Conservation (phyloP, 176 grass and related monocot genomes). For the Carex myosuroides region DNA sequence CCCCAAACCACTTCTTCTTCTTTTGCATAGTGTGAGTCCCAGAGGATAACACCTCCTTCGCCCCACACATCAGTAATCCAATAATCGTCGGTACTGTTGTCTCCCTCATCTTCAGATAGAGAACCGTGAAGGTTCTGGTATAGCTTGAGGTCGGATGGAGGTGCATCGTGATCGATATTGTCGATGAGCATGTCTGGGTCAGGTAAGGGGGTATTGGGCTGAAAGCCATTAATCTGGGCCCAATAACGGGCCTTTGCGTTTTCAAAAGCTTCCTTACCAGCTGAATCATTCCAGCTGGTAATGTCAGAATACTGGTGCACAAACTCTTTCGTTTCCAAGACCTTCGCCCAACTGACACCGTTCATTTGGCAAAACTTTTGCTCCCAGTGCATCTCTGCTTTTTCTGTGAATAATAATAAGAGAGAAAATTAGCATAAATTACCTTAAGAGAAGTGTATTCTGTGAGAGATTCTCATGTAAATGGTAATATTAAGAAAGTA, state of each 20-base stretch:
- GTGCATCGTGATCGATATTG: not conserved
- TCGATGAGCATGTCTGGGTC: conserved; percentile 19
- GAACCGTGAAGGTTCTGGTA: conserved; percentile 1
- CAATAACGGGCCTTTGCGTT: conserved; percentile 39
- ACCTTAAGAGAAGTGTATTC: not conserved
- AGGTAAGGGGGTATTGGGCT: conserved; percentile 8
- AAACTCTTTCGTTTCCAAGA: conserved; percentile 8
- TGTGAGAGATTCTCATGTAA: not conserved
- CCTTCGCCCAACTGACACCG: conserved; percentile 28
- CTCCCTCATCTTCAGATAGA: conserved; percentile 3
- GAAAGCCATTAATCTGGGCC: conserved; percentile 22
- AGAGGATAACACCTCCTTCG: conserved; percentile 9
- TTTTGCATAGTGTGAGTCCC: not conserved
- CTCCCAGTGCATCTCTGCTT: conserved; percentile 26
- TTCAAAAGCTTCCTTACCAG: conserved; percentile 25
- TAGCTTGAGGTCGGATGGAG: not conserved
- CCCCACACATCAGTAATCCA: not conserved
- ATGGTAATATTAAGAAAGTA: not conserved
- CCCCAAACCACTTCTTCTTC: not conserved
- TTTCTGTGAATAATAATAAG: not conserved
- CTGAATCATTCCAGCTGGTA: conserved; percentile 36
- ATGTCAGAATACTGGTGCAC: conserved; percentile 6
- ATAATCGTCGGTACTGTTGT: not conserved
- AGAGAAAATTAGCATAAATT: not conserved
- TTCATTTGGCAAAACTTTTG: conserved; percentile 24